Evolutionary conservation across 257 asterid genomes (phyloP).

Genomic region (Asclepias syriaca): DNA sequence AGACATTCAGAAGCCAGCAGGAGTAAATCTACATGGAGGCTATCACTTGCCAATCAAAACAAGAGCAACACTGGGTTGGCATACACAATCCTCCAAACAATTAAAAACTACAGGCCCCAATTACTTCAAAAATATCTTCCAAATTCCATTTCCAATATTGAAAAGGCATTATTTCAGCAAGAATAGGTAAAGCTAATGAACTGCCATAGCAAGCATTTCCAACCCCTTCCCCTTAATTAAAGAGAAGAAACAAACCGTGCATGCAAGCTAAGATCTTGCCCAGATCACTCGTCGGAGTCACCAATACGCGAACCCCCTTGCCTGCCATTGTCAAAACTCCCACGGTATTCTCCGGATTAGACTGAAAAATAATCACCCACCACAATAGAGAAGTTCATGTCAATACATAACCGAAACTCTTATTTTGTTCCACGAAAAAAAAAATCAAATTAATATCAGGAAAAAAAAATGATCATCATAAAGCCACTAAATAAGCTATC

Average conservation of each 20-base stretch:
- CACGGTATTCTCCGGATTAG: conserved; percentile 96
- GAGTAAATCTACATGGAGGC: neutral
- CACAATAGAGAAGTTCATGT: neutral
- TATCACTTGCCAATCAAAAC: neutral
- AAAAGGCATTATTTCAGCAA: neutral
- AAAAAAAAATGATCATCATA: neutral
- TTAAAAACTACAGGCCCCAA: conserved; percentile 1
- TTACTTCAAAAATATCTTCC: neutral
- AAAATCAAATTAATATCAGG: neutral
- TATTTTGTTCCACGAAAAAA: neutral
- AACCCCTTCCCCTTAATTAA: neutral
- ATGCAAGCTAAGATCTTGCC: conserved; percentile 97
- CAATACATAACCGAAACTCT: conserved; percentile 7
- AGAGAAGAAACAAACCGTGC: conserved; percentile 64
- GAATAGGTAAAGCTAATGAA: neutral
- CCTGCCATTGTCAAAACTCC: conserved; percentile 97
- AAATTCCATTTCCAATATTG: neutral
- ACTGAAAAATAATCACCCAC: conserved; percentile 32
- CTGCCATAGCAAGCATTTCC: neutral
- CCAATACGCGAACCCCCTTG: conserved; percentile 89
- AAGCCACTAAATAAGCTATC: neutral
- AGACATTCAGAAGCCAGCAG: neutral
- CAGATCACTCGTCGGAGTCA: conserved; percentile 97
- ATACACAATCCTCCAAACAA: neutral
- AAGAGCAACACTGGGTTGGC: neutral